Evolutionary conservation across 1,139 yeast genomes (phyloP).

Genomic region (Suhomyces chickasaworum): DNA sequence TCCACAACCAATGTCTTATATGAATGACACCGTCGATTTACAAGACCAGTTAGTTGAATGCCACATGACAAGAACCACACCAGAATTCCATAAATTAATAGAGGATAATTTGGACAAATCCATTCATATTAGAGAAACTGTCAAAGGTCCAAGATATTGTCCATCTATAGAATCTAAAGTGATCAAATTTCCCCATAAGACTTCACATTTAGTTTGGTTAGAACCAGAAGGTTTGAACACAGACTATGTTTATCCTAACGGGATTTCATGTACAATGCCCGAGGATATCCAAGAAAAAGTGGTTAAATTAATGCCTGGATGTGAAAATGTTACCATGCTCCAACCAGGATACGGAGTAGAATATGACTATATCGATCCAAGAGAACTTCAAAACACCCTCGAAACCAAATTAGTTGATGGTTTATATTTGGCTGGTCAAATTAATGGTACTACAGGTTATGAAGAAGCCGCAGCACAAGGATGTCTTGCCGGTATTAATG

Average conservation of each 20-base stretch:
- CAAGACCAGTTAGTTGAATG: slow-evolving; percentile 64
- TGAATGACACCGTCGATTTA: slow-evolving; percentile 68
- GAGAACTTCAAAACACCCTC: slow-evolving; percentile 74
- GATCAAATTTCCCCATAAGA: slow-evolving; percentile 74
- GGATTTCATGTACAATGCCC: slow-evolving; percentile 96
- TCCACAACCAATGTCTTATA: slow-evolving; percentile 84
- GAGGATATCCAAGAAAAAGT: slow-evolving; percentile 81
- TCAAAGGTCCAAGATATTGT: slow-evolving; percentile 95
- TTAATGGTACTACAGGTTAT: slow-evolving; percentile 98
- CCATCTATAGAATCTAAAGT: slow-evolving; percentile 95
- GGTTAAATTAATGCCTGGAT: slow-evolving; percentile 80
- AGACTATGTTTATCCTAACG: slow-evolving; percentile 89
- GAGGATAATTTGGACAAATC: slow-evolving; percentile 74
- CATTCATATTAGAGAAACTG: slow-evolving; percentile 89
- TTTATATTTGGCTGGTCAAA: slow-evolving; percentile 90
- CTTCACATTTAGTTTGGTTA: slow-evolving; percentile 83
- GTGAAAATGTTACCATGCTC: slow-evolving; percentile 81
- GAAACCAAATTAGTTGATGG: slow-evolving; percentile 84
- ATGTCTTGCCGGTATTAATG: slow-evolving; percentile 91
- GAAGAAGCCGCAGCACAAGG: slow-evolving; percentile 99
- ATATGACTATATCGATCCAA: slow-evolving; percentile 93
- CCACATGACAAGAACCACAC: slow-evolving; percentile 78
- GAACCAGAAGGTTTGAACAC: slow-evolving; percentile 95
- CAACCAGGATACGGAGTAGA: slow-evolving; percentile 99
- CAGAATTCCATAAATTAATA: slow-evolving; percentile 69